These are phyloP conservation scores for Dothideomycetes sp. DNA, from an alignment of 2,329 filamentous ascomycete species.

Conservation along the genomic window DNA sequence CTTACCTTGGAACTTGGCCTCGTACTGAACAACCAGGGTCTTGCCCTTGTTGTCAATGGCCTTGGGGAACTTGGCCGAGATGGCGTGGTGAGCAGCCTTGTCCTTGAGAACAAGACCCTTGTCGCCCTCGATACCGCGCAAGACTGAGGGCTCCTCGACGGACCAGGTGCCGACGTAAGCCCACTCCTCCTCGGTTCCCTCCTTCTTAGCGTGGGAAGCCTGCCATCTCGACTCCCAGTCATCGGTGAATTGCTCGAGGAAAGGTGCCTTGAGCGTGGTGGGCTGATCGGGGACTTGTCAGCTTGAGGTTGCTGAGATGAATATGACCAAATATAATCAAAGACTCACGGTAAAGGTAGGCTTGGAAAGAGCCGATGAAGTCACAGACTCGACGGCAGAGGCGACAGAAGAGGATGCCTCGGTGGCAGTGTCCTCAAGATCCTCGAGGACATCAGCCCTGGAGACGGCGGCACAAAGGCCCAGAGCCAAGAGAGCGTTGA, in stretches of 20 bases:
- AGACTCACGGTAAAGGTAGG: slow-evolving; percentile 78
- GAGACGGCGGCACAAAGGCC: slow-evolving; percentile 60
- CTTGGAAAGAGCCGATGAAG: slow-evolving; percentile 51
- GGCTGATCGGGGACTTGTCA: slow-evolving; percentile 46
- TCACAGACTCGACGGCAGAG: slow-evolving; percentile 39
- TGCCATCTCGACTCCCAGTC: slow-evolving; percentile 94
- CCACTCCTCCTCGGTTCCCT: slow-evolving; percentile 80
- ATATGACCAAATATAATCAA: slow-evolving; percentile 1
- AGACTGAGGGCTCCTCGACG: slow-evolving; percentile 83
- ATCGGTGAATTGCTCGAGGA: slow-evolving; percentile 97
- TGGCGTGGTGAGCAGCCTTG: slow-evolving; percentile 94
- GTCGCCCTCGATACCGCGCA: slow-evolving; percentile 88
- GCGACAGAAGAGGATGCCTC: slow-evolving; percentile 30
- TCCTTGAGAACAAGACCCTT: slow-evolving; percentile 98
- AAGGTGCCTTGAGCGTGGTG: slow-evolving; percentile 77
- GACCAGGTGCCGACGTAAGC: slow-evolving; percentile 94
- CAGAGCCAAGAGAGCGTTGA: slow-evolving; percentile 67
- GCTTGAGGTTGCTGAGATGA: no score
- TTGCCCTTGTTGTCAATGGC: slow-evolving; percentile 96
- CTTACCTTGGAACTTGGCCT: slow-evolving; percentile 97
- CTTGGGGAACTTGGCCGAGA: slow-evolving; percentile 96
- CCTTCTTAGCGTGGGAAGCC: slow-evolving; percentile 93
- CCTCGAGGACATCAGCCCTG: slow-evolving; percentile 58
- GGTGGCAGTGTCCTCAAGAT: slow-evolving; percentile 43
- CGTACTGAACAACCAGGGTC: slow-evolving; percentile 94